Percentiles rank a stretch among this genome's conserved stretches.
phyloP scores from a whole-genome alignment of 768 basidiomycete genomes.

The Floccularia luteovirens region DNA sequence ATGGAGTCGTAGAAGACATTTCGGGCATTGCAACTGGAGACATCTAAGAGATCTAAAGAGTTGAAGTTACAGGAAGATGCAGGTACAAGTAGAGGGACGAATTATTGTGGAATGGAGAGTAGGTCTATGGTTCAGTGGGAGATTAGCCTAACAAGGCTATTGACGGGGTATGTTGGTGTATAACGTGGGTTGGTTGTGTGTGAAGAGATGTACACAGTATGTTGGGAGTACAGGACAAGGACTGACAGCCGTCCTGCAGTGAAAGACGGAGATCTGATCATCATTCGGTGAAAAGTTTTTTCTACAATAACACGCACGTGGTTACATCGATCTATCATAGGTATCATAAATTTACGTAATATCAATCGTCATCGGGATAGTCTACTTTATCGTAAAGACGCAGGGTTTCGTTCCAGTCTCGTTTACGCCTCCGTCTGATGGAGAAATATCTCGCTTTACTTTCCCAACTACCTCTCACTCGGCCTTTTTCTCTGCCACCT shows the following conservation, averaged over 20 bases:
- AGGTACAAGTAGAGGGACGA: constrained; percentile 14
- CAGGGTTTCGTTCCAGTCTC: constrained; percentile 87
- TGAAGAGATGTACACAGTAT: too few relatives aligned
- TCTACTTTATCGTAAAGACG: constrained; percentile 78
- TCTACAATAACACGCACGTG: too few relatives aligned
- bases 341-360: too few relatives aligned
- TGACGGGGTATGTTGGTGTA: too few relatives aligned
- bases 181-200: too few relatives aligned
- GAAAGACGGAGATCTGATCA: too few relatives aligned
- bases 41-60: constrained; percentile 37
- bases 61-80: constrained; percentile 15
- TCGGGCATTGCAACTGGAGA: constrained; percentile 47
- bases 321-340: too few relatives aligned
- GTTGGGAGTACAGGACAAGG: too few relatives aligned
- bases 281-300: too few relatives aligned
- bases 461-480: constrained; percentile 62
- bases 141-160: too few relatives aligned
- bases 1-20: constrained; percentile 27
- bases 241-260: too few relatives aligned
- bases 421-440: constrained; percentile 66
- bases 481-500: constrained; percentile 66
- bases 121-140: not conserved
- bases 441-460: constrained; percentile 74
- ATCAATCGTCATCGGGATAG: constrained; percentile 53
- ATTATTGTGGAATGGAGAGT: not conserved